These are phyloP conservation scores for Rhodotorula sphaerocarpa DNA, from an alignment of 768 basidiomycete species.

Conservation along the genomic window DNA sequence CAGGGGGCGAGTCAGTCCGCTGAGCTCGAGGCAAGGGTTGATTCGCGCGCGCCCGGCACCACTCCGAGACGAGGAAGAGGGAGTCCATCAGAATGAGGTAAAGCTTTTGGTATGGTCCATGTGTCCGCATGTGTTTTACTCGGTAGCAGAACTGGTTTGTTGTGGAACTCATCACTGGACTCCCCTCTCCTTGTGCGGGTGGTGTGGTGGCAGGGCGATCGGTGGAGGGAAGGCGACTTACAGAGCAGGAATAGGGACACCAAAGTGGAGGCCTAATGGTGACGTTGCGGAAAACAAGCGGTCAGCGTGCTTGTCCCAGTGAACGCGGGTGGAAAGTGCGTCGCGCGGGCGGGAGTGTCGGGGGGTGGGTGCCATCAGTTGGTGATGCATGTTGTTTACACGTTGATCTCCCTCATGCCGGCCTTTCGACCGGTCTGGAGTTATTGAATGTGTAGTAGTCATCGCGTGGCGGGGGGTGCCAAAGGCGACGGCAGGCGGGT, in stretches of 20 bases:
- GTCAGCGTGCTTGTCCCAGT: too few species aligned
- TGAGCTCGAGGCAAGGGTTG: not conserved
- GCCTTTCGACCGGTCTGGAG: conserved; percentile 24
- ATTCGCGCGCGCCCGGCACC: not conserved
- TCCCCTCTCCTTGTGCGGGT: not conserved
- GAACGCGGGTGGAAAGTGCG: too few species aligned
- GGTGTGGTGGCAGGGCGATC: too few species aligned
- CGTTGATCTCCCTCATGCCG: conserved; percentile 17
- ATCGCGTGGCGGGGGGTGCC: not conserved
- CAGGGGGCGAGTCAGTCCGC: not conserved
- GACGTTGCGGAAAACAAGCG: too few species aligned
- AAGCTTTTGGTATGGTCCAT: conserved; percentile 26
- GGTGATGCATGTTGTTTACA: conserved; percentile 28
- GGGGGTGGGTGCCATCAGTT: conserved; percentile 5
- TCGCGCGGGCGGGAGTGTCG: too few species aligned
- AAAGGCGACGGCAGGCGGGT: not conserved
- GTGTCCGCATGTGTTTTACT: conserved; percentile 3
- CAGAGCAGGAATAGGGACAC: not conserved
- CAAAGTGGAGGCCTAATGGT: too few species aligned
- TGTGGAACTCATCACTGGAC: conserved; percentile 22
- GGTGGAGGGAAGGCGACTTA: not conserved
- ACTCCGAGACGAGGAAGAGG: not conserved
- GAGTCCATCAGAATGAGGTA: conserved; percentile 23
- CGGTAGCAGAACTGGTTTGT: conserved; percentile 23
- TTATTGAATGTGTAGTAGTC: conserved; percentile 11